Conservation (phyloP, 1,284 basidiomycete genomes). For the Trichosporon coremiiforme region DNA sequence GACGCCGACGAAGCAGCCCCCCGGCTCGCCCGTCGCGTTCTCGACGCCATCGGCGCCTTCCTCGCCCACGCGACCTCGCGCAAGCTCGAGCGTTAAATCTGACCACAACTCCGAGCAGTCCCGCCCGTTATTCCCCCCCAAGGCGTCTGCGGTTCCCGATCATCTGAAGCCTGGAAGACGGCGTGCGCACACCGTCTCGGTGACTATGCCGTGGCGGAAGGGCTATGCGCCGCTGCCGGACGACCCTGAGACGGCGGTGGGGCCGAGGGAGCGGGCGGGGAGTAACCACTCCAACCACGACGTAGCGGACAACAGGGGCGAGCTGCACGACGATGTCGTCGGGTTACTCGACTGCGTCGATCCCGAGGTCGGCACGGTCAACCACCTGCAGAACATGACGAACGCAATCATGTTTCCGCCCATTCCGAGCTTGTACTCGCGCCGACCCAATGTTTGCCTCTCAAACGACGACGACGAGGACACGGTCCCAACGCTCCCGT, state of each 20-base stretch:
- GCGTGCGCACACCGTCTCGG: conserved; percentile 31
- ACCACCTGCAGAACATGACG: conserved; percentile 54
- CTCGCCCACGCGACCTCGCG: neutral
- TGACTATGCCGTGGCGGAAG: conserved; percentile 22
- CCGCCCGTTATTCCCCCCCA: neutral
- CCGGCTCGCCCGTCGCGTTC: neutral
- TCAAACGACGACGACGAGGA: conserved; percentile 31
- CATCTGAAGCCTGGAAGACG: neutral
- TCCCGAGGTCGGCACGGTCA: conserved; percentile 50
- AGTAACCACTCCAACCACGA: conserved; percentile 14
- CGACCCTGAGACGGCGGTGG: neutral
- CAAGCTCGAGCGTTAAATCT: neutral
- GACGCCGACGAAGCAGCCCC: neutral
- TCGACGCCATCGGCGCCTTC: conserved; percentile 1
- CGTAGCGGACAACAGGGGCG: conserved; percentile 27
- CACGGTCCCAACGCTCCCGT: neutral
- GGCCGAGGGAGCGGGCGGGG: neutral
- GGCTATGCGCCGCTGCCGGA: conserved; percentile 3
- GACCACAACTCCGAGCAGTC: neutral
- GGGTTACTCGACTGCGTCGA: conserved; percentile 51
- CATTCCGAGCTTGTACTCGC: conserved; percentile 47
- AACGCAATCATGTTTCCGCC: conserved; percentile 55
- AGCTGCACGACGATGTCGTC: conserved; percentile 48
- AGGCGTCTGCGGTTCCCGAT: neutral
- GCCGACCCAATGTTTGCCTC: conserved; percentile 48